Percentiles rank a stretch among this genome's conserved stretches.
These are phyloP conservation scores for Eucalyptus sp. DNA, from an alignment of 345 rosid species.

Conservation along the genomic window DNA sequence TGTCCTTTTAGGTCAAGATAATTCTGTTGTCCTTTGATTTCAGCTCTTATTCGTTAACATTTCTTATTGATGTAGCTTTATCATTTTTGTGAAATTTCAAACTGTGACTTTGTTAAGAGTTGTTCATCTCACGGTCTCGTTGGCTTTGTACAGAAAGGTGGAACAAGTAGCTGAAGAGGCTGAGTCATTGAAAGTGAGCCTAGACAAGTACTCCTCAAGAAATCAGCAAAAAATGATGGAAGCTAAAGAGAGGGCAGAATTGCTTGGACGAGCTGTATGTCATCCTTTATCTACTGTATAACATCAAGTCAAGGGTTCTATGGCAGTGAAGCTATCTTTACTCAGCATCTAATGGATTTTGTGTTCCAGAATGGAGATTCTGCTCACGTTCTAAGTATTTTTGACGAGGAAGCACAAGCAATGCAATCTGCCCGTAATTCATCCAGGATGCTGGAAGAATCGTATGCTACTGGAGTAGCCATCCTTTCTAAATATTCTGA, in stretches of 20 bases:
- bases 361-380: slow-evolving; percentile 63
- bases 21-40: background rate
- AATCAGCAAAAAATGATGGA: slow-evolving; percentile 60
- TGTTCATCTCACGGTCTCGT: background rate
- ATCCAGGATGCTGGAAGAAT: slow-evolving; percentile 73
- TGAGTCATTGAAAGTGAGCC: slow-evolving; percentile 62
- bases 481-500: slow-evolving; percentile 78
- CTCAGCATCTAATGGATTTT: background rate
- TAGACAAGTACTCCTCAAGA: slow-evolving; percentile 55
- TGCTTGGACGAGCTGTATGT: slow-evolving; percentile 71
- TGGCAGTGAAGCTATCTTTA: background rate
- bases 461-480: slow-evolving; percentile 68
- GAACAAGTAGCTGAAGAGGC: slow-evolving; percentile 91
- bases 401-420: slow-evolving; percentile 89
- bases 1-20: background rate
- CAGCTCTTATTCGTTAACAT: background rate
- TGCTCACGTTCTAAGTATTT: slow-evolving; percentile 72
- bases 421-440: slow-evolving; percentile 81
- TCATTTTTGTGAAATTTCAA: background rate
- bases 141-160: slow-evolving; percentile 36
- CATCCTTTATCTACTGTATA: background rate
- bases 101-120: background rate
- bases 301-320: background rate
- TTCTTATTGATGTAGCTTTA: background rate
- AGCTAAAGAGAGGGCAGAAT: slow-evolving; percentile 81